phyloP scores from a whole-genome alignment of 352 stramenopile genomes.

The Thraustochytrium striatum region DNA sequence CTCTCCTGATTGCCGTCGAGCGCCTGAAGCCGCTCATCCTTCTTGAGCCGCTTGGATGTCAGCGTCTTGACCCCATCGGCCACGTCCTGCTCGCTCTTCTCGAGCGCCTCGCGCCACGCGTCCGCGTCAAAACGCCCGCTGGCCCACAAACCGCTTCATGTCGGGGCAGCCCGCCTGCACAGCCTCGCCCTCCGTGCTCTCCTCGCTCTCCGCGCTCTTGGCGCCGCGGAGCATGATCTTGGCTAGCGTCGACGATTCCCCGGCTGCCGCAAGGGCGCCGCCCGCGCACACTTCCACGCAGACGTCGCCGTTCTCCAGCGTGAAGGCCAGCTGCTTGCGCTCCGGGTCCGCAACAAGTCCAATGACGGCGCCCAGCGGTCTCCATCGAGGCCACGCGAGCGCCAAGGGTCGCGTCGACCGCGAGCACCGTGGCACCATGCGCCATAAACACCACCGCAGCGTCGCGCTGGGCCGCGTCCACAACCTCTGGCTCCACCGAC shows the following conservation, averaged over 20 bases:
- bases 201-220: too few species aligned
- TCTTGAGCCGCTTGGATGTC: neutral
- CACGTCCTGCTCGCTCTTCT: neutral
- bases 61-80: too few species aligned
- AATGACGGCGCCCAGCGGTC: too few species aligned
- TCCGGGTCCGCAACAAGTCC: too few species aligned
- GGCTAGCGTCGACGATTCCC: neutral
- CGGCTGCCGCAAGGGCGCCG: neutral
- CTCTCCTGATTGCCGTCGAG: neutral
- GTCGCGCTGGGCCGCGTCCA: neutral
- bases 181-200: neutral
- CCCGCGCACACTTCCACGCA: neutral
- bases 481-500: neutral
- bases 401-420: too few species aligned
- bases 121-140: neutral
- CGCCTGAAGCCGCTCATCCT: neutral
- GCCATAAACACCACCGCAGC: too few species aligned
- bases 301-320: too few species aligned
- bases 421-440: too few species aligned
- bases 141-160: neutral
- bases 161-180: neutral
- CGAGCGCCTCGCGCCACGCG: neutral
- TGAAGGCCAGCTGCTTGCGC: too few species aligned
- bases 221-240: neutral
- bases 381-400: too few species aligned